phyloP scores from a whole-genome alignment of 2,329 filamentous ascomycete species.

The Colletotrichum higginsianum region DNA sequence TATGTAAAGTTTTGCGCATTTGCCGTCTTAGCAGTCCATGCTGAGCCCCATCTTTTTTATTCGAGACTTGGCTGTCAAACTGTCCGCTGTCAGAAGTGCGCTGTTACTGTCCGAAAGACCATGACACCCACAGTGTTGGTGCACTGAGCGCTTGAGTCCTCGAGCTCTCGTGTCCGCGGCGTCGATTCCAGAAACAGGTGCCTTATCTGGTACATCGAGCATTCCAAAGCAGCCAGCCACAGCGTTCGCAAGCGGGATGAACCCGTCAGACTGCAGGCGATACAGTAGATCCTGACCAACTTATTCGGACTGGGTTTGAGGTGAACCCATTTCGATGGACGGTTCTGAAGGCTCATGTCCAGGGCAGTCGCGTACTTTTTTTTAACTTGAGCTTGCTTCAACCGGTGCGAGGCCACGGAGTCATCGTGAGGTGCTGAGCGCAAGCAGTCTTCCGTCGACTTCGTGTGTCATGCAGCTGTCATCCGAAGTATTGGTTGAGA shows the following conservation, averaged over 20 bases:
- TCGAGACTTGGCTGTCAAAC: background rate
- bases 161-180: slow-evolving; percentile 27
- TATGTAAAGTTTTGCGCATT: background rate
- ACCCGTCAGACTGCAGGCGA: background rate
- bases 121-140: slow-evolving; percentile 10
- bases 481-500: too few species aligned
- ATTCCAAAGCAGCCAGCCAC: slow-evolving; percentile 2
- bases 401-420: too few species aligned
- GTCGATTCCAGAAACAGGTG: slow-evolving; percentile 25
- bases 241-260: slow-evolving; percentile 16
- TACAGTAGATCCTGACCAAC: background rate
- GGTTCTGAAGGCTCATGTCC: background rate
- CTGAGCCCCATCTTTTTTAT: background rate
- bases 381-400: too few species aligned
- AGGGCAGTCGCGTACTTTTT: too few species aligned
- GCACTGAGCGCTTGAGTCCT: slow-evolving; percentile 28
- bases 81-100: background rate
- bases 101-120: slow-evolving; percentile 15
- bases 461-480: background rate
- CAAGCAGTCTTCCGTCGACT: background rate
- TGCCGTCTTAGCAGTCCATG: background rate
- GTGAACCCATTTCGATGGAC: background rate
- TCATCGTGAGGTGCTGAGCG: too few species aligned
- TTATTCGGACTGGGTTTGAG: background rate
- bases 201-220: slow-evolving; percentile 20